A percentile compares a stretch with the other conserved stretches of the same genome.
phyloP scores from a whole-genome alignment of 768 basidiomycete species.

The Postia placenta region DNA sequence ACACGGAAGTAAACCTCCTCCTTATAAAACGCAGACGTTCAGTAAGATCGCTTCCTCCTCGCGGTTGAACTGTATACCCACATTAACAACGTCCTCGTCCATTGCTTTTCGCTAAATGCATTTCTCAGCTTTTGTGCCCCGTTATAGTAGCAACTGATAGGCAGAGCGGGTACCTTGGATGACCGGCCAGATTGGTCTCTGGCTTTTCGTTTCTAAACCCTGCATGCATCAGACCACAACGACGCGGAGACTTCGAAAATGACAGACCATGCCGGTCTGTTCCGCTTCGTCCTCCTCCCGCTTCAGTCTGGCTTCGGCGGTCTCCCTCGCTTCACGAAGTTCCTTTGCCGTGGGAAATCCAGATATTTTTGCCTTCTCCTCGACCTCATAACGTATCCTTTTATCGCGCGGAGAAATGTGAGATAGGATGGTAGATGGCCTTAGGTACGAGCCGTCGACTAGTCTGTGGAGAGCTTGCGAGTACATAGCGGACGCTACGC shows the following conservation, averaged over 20 bases:
- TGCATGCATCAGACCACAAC: too few species aligned
- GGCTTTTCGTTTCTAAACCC: constrained; percentile 56
- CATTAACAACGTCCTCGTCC: constrained; percentile 63
- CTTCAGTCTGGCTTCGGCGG: constrained; percentile 55
- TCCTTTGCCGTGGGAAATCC: constrained; percentile 82
- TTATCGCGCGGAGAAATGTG: constrained; percentile 80
- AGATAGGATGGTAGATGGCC: constrained; percentile 70
- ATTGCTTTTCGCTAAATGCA: constrained; percentile 35
- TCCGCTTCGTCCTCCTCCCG: constrained; percentile 72
- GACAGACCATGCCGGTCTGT: constrained; percentile 63
- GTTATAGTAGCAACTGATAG: too few species aligned
- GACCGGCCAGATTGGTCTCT: constrained; percentile 43
- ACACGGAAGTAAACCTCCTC: constrained; percentile 75
- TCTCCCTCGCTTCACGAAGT: constrained; percentile 63
- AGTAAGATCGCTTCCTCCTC: not conserved
- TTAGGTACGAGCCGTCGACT: constrained; percentile 68
- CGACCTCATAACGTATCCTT: constrained; percentile 71
- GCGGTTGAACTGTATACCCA: constrained; percentile 28
- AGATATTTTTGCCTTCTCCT: constrained; percentile 66
- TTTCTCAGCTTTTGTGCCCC: too few species aligned
- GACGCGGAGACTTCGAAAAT: not conserved
- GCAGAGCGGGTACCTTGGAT: constrained; percentile 42
- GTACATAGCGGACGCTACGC: constrained; percentile 37
- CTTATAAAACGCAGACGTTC: constrained; percentile 34
- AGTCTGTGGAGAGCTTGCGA: constrained; percentile 61